Evolutionary conservation across 257 asterid genomes (phyloP), one percentile per base, ranked within the genome.

Genomic region (Henckelia pumila): DNA sequence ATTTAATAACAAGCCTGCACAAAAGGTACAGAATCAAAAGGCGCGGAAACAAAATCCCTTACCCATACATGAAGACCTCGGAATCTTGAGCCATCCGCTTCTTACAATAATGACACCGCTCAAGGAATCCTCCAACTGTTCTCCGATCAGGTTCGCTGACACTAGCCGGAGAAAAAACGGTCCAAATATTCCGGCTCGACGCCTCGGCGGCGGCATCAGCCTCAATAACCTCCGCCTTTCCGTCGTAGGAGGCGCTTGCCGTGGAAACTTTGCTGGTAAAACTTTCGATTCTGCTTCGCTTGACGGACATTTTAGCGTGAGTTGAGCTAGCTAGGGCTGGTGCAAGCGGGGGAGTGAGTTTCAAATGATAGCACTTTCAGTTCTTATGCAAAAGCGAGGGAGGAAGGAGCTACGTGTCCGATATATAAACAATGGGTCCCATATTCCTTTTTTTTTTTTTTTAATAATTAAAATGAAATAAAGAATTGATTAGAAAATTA

Each of bases 11-110:
- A 17, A 47, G n/a, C n/a, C n/a, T n/a, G 16, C 55, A 47, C 21
- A 40, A 40, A 35, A 35, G 47, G 47, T 13, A 3, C 1, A 13
- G 50, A 40, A 11, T 11, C n/a, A 40, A 40, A 47, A 17, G 1
- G 2, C 30, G n/a, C n/a, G n/a, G n/a, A n/a, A n/a, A n/a, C 30
- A 28, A 28, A 47, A 7, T 30, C 13, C 56, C 23, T n/a, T 68
- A 86, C 92, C 87, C 77, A 70, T 86, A 83, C 89, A 86, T 86
- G 70, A 71, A 83, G 72, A 81, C 77, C 61, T 83, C 92, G 44
- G 80, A 61, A 47, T 72, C 33, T 20, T 47, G 79, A 30, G 80
- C 67, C 56, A 82, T 78, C 10, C 72, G 68, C 78, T 80, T 85
- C 66, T 56, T 66, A 66, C 91, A 85, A 30, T 78, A 85, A 56